A percentile compares a stretch with the other conserved stretches of the same genome.
These are phyloP conservation scores for Pyrenula massariospora DNA, from an alignment of 495 filamentous ascomycete genomes.

Conservation along the genomic window DNA sequence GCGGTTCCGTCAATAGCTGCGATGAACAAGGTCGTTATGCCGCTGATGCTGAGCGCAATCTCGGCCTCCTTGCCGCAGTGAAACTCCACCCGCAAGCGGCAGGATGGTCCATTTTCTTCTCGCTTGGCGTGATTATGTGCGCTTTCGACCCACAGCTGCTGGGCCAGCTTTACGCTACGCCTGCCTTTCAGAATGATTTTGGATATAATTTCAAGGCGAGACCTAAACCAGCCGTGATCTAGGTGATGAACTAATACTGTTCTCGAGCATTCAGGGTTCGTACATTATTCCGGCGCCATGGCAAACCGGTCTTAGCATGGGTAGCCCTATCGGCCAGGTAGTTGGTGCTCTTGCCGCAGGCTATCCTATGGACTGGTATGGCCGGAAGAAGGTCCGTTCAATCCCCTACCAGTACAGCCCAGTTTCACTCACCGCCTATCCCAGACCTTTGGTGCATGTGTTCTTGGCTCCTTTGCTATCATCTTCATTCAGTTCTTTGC, in stretches of 20 bases:
- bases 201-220: background rate
- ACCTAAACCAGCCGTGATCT: background rate
- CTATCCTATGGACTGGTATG: conserved; percentile 2
- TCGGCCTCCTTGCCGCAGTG: background rate
- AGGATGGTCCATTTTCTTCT: conserved; percentile 7
- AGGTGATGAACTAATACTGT: no score
- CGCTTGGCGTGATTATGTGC: conserved; percentile 4
- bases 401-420: conserved; percentile 1
- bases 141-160: conserved; percentile 9
- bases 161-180: conserved; percentile 3
- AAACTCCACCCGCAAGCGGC: conserved; percentile 1
- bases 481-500: conserved; percentile 27
- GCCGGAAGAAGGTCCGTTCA: conserved; percentile 1
- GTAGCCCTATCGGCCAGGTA: conserved; percentile 19
- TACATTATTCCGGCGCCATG: conserved; percentile 18
- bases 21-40: background rate
- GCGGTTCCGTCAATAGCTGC: conserved; percentile 2
- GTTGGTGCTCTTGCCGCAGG: conserved; percentile 4
- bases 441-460: conserved; percentile 18
- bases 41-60: background rate
- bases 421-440: background rate
- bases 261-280: background rate
- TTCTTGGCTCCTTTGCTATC: conserved; percentile 16
- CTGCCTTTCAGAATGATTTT: conserved; percentile 1
- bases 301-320: conserved; percentile 24